A percentile compares a stretch with the other conserved stretches of the same genome.
phyloP scores from a whole-genome alignment of 768 basidiomycete species.

The Pulveroboletus ravenelii region DNA sequence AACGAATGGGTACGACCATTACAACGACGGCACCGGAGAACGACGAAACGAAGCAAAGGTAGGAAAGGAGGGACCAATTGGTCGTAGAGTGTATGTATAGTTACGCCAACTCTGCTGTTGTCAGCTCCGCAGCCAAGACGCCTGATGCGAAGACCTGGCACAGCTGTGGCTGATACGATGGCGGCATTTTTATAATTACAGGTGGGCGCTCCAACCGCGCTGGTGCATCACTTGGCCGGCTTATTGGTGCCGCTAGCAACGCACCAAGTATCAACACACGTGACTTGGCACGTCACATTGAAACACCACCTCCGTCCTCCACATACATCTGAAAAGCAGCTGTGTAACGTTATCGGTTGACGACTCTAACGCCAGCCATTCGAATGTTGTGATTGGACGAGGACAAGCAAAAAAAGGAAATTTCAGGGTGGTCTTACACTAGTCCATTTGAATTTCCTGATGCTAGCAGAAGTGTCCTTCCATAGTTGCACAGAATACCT shows the following conservation, averaged over 20 bases:
- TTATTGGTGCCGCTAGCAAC: background rate
- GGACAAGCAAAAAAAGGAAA: too few relatives aligned
- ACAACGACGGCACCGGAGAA: background rate
- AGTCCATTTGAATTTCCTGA: too few relatives aligned
- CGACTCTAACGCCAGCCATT: too few relatives aligned
- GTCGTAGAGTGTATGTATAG: constrained; percentile 12
- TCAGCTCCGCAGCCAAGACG: background rate
- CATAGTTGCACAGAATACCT: too few relatives aligned
- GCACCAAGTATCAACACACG: background rate
- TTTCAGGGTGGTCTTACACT: too few relatives aligned
- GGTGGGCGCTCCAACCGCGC: background rate
- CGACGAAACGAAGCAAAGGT: background rate
- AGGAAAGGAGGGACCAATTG: background rate
- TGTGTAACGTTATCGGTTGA: too few relatives aligned
- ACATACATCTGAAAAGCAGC: too few relatives aligned
- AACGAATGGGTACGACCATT: constrained; percentile 20
- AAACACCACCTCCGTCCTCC: background rate
- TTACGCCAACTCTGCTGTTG: background rate
- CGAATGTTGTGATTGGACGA: too few relatives aligned
- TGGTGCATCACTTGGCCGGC: background rate
- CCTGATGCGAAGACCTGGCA: background rate
- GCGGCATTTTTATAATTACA: background rate
- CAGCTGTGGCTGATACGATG: constrained; percentile 4
- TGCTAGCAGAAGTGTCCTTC: background rate
- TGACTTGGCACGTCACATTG: background rate